These are phyloP conservation scores for Dittrichia graveolens DNA, from an alignment of 129 eudicot species.

Conservation along the genomic window DNA sequence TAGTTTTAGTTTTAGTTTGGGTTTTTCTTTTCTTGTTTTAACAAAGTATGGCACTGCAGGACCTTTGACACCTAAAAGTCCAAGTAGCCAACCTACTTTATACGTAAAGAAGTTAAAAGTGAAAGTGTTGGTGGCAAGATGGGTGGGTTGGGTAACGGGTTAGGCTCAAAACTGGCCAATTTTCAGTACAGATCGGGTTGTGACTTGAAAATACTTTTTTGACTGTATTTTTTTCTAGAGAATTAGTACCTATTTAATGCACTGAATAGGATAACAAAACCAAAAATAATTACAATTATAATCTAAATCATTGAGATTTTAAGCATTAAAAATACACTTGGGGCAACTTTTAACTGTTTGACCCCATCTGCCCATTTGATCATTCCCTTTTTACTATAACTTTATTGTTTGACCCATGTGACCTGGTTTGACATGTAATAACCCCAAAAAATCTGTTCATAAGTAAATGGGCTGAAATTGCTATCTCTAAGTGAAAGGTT, in stretches of 20 bases:
- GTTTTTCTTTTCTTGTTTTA: background rate
- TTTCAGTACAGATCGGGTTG: background rate
- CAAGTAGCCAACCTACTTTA: background rate
- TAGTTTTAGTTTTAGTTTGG: background rate
- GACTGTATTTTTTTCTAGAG: background rate
- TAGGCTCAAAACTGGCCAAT: background rate
- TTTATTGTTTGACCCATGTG: background rate
- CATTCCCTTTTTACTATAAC: background rate
- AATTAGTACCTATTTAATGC: background rate
- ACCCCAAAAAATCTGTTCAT: background rate
- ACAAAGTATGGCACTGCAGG: conserved; percentile 17
- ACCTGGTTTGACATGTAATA: background rate
- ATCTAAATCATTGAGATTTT: background rate
- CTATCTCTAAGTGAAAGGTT: conserved; percentile 2
- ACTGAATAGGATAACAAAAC: background rate
- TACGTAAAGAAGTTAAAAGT: background rate
- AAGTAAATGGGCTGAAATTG: background rate
- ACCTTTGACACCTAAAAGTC: conserved; percentile 15
- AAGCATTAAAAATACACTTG: background rate
- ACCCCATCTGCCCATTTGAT: background rate
- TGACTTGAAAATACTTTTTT: background rate
- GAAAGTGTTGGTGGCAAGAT: background rate
- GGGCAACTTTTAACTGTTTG: background rate
- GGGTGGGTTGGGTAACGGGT: background rate
- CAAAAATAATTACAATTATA: background rate